A percentile compares a stretch with the other conserved stretches of the same genome.
These are phyloP conservation scores for Phytophthora litchii DNA, from an alignment of 352 stramenopile species.

Conservation along the genomic window DNA sequence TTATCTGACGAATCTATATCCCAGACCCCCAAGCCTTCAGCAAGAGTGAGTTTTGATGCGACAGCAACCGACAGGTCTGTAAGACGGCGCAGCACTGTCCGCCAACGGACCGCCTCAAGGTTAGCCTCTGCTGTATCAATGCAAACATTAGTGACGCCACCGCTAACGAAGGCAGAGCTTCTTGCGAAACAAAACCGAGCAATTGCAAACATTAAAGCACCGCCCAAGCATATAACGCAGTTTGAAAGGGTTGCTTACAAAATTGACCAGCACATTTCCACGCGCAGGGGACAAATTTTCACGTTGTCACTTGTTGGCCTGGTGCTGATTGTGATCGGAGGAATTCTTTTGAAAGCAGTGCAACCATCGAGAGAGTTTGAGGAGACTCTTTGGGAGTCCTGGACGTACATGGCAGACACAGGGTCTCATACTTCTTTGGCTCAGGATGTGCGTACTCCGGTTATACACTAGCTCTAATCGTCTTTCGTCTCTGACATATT, in stretches of 20 bases:
- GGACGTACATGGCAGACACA: conserved; percentile 67
- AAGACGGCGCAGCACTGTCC: conserved; percentile 14
- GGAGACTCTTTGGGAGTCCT: conserved; percentile 65
- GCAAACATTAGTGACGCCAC: conserved; percentile 6
- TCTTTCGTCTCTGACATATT: background rate
- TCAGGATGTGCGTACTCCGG: conserved; percentile 23
- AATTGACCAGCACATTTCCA: conserved; percentile 72
- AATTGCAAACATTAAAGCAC: conserved; percentile 27
- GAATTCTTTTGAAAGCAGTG: conserved; percentile 48
- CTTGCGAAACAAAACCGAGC: conserved; percentile 31
- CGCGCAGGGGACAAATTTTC: conserved; percentile 54
- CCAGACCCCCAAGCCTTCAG: conserved; percentile 1
- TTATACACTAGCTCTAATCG: background rate
- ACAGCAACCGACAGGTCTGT: conserved; percentile 4
- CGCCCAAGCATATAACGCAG: conserved; percentile 36
- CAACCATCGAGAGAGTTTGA: conserved; percentile 36
- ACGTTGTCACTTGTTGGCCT: conserved; percentile 49
- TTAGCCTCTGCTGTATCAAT: conserved; percentile 22
- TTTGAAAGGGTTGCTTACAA: conserved; percentile 55
- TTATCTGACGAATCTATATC: conserved; percentile 6
- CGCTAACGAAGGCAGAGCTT: conserved; percentile 24
- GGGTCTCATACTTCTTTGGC: conserved; percentile 50
- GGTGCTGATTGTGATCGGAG: conserved; percentile 49
- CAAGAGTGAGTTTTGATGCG: conserved; percentile 29
- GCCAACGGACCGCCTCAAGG: conserved; percentile 22